phyloP scores from a whole-genome alignment of 345 rosid species.

The Punica granatum region DNA sequence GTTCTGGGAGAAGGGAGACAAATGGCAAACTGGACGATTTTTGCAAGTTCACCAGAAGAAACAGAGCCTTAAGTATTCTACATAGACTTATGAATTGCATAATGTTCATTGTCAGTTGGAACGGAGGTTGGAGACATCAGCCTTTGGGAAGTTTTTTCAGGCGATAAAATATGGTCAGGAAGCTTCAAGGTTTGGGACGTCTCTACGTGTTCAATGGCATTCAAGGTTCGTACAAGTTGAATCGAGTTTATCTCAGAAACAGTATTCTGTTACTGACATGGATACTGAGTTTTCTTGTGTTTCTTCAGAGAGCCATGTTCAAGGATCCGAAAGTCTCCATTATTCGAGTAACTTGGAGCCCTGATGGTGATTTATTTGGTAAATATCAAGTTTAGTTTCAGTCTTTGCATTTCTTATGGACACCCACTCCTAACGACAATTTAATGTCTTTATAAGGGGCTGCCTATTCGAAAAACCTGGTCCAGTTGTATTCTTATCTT shows the following conservation, averaged over 20 bases:
- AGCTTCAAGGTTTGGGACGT: constrained; percentile 69
- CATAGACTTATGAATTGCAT: constrained; percentile 1
- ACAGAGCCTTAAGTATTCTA: background rate
- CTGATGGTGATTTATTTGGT: constrained; percentile 52
- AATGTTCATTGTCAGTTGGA: constrained; percentile 43
- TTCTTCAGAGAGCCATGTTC: constrained; percentile 28
- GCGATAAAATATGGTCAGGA: constrained; percentile 37
- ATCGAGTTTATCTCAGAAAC: background rate
- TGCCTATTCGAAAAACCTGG: constrained; percentile 35
- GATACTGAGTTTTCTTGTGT: constrained; percentile 2
- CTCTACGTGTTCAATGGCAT: constrained; percentile 34
- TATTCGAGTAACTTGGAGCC: constrained; percentile 40
- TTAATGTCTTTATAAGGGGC: constrained; percentile 24
- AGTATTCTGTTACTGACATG: background rate
- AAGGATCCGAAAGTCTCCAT: constrained; percentile 34
- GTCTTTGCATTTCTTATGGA: background rate
- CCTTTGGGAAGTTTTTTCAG: constrained; percentile 57
- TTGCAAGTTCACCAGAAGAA: too few relatives aligned
- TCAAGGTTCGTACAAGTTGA: constrained; percentile 26
- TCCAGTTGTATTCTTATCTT: constrained; percentile 29
- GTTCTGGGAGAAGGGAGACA: too few relatives aligned
- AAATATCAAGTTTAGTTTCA: constrained; percentile 10
- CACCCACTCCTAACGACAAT: background rate
- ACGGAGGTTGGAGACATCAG: constrained; percentile 42
- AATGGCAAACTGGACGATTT: too few relatives aligned